Base-by-base conservation (phyloP, 768 basidiomycete species). In the Boletus edulis region DNA sequence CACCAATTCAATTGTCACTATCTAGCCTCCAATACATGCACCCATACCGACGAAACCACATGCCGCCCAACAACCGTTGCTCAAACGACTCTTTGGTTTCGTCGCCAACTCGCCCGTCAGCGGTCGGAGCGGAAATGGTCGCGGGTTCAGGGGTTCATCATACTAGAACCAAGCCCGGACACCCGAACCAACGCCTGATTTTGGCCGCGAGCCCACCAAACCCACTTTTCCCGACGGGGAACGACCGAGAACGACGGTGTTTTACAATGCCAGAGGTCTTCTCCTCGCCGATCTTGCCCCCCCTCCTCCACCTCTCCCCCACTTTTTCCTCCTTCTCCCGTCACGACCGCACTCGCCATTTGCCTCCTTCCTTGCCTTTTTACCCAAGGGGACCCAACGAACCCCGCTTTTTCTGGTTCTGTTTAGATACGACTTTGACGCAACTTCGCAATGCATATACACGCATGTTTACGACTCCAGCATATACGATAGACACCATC, bases 11-110 rank as follows among this genome's bases (percentile, higher is more conserved):
- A 39, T 39, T 39, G 8, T 17, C 17, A 39, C 38, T 9, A 17
- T 39, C 38, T 35, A 70, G 67, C 59, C 58, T 17, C 44, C 27
- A 24, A 67, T 67, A 65, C 69, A 72, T n/a, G 52, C 68, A 0
- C 66, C 70, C 7, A 40, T 68, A 24, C 70, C 68, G 4, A 59
- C 59, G 5, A 72, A 58, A 46, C 70, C 70, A 22, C 62, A 70
- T 15, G 51, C 37, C 24, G 49, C 37, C 5, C 56, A 65, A 20
- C 69, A 65, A 24, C 69, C 68, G n/a, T 34, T 72, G 14, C 51
- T 72, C 37, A 72, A 61, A 46, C 69, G 70, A 15, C 51, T 71
- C 7, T 55, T 72, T 37, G 65, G 69, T 10, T 72, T 68, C 47
- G 57, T 59, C 29, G 46, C 58, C 31, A 58, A 52, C 35, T 69